Percentiles rank a stretch among this genome's conserved stretches.
Conservation (phyloP, 2,329 filamentous ascomycete genomes). For the Lojkania enalia region DNA sequence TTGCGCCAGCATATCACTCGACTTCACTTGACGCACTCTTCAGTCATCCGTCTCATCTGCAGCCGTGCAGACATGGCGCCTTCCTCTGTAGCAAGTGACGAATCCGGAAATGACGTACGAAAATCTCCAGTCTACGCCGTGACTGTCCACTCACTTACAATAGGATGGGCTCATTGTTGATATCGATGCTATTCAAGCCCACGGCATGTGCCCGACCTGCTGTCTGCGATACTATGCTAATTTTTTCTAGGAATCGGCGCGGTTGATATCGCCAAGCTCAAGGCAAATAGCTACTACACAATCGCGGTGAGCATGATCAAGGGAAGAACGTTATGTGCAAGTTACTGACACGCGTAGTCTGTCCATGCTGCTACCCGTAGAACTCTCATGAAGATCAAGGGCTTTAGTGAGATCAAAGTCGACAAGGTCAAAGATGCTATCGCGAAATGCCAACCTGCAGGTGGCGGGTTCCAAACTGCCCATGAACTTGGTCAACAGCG, state of each 20-base stretch:
- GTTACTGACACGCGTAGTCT: too few relatives aligned
- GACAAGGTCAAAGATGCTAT: slow-evolving; percentile 72
- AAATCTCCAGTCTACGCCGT: background rate
- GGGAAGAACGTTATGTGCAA: too few relatives aligned
- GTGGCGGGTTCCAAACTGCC: slow-evolving; percentile 66
- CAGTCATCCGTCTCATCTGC: slow-evolving; percentile 2
- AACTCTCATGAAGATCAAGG: slow-evolving; percentile 67
- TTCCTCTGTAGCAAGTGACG: slow-evolving; percentile 57
- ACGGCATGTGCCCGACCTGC: slow-evolving; percentile 50
- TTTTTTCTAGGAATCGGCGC: slow-evolving; percentile 59
- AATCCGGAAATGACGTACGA: slow-evolving; percentile 54
- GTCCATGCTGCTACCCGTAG: slow-evolving; percentile 63
- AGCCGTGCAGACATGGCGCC: slow-evolving; percentile 38
- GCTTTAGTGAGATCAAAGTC: slow-evolving; percentile 71
- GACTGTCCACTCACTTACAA: slow-evolving; percentile 4
- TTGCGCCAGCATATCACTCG: slow-evolving; percentile 6
- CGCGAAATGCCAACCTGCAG: slow-evolving; percentile 61
- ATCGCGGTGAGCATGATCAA: slow-evolving; percentile 55
- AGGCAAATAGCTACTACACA: slow-evolving; percentile 64
- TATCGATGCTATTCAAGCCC: slow-evolving; percentile 67
- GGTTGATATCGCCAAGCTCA: slow-evolving; percentile 68
- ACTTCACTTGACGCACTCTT: too few relatives aligned
- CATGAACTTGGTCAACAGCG: slow-evolving; percentile 66
- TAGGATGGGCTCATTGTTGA: slow-evolving; percentile 63
- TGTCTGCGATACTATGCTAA: background rate